Conservation (phyloP, 805 yeast genomes). For the Lipomyces kockii region DNA sequence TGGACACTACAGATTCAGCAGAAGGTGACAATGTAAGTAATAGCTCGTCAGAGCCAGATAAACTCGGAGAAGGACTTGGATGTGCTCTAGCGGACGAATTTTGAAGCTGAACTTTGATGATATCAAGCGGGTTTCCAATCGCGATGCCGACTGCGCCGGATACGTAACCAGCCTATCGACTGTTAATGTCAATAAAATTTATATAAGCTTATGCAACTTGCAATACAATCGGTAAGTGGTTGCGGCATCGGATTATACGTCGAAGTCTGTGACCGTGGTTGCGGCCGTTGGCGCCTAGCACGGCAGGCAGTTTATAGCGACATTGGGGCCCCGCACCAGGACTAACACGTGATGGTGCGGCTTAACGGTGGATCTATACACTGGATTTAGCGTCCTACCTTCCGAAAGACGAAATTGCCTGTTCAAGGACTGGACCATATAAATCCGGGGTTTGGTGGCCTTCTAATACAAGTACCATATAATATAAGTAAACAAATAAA, state of each 20-base stretch:
- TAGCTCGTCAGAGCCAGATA: background rate
- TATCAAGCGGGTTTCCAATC: conserved; percentile 41
- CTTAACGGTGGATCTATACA: too few relatives aligned
- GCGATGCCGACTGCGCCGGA: conserved; percentile 40
- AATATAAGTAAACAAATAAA: too few relatives aligned
- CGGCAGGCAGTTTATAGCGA: too few relatives aligned
- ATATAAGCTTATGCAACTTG: background rate
- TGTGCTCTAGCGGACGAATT: conserved; percentile 8
- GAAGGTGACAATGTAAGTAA: background rate
- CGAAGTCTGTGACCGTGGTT: background rate
- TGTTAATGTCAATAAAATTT: background rate
- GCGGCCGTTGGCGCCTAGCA: too few relatives aligned
- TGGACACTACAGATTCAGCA: background rate
- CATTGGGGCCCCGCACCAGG: too few relatives aligned
- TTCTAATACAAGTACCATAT: background rate
- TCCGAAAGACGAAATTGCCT: too few relatives aligned
- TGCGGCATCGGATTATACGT: conserved; percentile 15
- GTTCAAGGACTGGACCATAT: too few relatives aligned
- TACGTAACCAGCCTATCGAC: conserved; percentile 38
- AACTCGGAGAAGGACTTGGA: background rate
- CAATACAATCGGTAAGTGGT: conserved; percentile 23
- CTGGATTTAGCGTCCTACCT: too few relatives aligned
- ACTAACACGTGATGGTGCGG: too few relatives aligned
- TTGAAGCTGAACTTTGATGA: conserved; percentile 39
- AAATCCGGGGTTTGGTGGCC: too few relatives aligned